Percentiles rank a stretch among this genome's conserved stretches.
phyloP scores from a whole-genome alignment of 257 asterid genomes.

The Solanum arcanum region DNA sequence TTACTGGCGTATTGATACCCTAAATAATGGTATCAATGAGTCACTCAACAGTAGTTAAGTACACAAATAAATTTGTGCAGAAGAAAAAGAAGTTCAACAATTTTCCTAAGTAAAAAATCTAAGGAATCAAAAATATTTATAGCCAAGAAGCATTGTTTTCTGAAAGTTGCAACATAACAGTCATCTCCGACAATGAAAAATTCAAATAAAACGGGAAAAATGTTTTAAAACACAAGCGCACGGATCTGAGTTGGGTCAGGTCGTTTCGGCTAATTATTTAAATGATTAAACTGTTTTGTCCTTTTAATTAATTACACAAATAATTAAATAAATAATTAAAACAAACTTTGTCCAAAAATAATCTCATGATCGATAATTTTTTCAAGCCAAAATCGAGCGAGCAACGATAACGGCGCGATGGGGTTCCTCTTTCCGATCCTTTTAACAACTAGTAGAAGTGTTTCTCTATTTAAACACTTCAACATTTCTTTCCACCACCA shows the following conservation, averaged over 20 bases:
- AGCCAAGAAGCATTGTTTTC: neutral
- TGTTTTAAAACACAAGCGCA: neutral
- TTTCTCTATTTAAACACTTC: too few species aligned
- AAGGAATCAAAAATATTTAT: neutral
- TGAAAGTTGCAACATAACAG: too few species aligned
- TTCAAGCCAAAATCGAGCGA: accelerated
- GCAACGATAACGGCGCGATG: too few species aligned
- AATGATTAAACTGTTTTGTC: neutral
- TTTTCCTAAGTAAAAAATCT: neutral
- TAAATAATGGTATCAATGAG: too few species aligned
- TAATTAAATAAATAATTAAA: too few species aligned
- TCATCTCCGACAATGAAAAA: neutral
- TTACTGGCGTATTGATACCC: neutral
- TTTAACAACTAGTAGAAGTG: too few species aligned
- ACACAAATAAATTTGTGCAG: neutral
- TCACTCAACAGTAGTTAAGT: neutral
- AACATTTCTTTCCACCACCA: too few species aligned
- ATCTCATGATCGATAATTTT: too few species aligned
- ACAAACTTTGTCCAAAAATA: neutral
- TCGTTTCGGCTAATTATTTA: neutral
- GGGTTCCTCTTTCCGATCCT: too few species aligned
- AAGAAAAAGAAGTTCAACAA: too few species aligned
- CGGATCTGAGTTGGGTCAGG: neutral
- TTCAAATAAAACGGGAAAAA: too few species aligned
- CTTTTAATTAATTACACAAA: neutral